A percentile compares a stretch with the other conserved stretches of the same genome.
These are phyloP conservation scores for Thielaviopsis punctulata DNA, from an alignment of 2,329 filamentous ascomycete genomes.

Conservation along the genomic window DNA sequence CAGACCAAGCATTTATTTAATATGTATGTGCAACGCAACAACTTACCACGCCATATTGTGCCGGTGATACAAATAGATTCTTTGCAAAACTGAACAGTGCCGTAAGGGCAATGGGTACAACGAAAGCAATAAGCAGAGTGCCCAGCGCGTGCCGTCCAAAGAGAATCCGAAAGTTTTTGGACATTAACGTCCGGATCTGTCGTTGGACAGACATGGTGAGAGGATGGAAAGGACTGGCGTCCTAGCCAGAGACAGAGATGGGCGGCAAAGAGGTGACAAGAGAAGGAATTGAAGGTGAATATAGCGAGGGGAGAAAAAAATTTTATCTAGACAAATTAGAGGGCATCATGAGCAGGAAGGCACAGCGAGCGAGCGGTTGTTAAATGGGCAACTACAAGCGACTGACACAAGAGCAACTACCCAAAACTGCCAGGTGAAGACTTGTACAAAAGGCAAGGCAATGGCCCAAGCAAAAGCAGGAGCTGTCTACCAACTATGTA, in stretches of 20 bases:
- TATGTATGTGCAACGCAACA: background rate
- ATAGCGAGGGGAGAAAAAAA: background rate
- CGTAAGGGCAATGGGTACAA: conserved; percentile 41
- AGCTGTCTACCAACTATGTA: no score
- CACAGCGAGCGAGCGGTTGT: background rate
- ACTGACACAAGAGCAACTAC: background rate
- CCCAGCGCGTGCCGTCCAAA: conserved; percentile 34
- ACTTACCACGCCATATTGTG: conserved; percentile 47
- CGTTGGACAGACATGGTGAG: conserved; percentile 32
- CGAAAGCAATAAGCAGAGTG: conserved; percentile 37
- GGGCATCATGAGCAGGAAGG: background rate
- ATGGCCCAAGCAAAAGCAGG: no score
- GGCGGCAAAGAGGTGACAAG: background rate
- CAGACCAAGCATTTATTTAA: no score
- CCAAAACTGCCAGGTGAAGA: no score
- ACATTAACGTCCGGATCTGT: conserved; percentile 43
- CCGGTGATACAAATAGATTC: conserved; percentile 68
- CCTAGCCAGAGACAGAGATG: background rate
- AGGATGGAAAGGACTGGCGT: background rate
- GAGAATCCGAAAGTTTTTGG: conserved; percentile 44
- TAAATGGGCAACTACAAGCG: background rate
- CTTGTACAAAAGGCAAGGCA: no score
- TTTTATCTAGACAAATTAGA: background rate
- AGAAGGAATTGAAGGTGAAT: background rate
- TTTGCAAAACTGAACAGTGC: conserved; percentile 53